Base-by-base conservation (phyloP, 441 rosid species). In the Eugenia klotzschiana region DNA sequence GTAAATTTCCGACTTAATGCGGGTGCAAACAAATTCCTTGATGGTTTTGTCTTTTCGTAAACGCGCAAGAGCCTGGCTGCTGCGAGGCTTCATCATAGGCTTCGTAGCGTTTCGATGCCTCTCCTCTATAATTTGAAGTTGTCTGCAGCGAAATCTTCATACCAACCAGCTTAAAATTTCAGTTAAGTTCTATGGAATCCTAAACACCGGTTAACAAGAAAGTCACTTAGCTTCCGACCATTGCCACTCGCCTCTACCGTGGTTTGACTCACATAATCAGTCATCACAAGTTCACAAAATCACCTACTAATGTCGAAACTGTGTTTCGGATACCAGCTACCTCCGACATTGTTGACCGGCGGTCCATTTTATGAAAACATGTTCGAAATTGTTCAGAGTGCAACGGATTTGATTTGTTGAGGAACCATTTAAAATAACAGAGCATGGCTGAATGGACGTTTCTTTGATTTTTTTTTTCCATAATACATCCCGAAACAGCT, bases 1-100 rank as follows among this genome's bases (percentile, higher is more conserved):
- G 55, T 96, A 92, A 84, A 94, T 93, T 82, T 94, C 98, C 49
- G 95, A 92, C 86, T 91, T 93, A 85, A 96, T 94, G 60, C 89
- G 92, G 82, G 92, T 90, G 91, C 98, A 96, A 40, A 93, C 98
- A 84, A 93, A 94, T 56, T 92, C 93, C 4, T 86, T 54, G 52
- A 93, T 49, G 15, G 15, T 49, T 49, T 49, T 49, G 15, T 49
- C 51, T 49, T 49, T 94, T 50, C 51, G 4, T 50, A 50, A 14
- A 50, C 14, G 51, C 51, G 18, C 51, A 50, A 50, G 51, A 50
- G 51, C 18, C 51, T 50, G 51, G 51, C 51, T 49, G 18, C 51
- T 50, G 6, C 18, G 6, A 4, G 51, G 16, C 51, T 50, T 18
- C 51, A 4, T 50, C 3, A 14, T 6, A 50, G 18, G 51, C 22